Evolutionary conservation across 306 rosid species (phyloP), one percentile per base, ranked within the genome.

Genomic region (Quercus robur): DNA sequence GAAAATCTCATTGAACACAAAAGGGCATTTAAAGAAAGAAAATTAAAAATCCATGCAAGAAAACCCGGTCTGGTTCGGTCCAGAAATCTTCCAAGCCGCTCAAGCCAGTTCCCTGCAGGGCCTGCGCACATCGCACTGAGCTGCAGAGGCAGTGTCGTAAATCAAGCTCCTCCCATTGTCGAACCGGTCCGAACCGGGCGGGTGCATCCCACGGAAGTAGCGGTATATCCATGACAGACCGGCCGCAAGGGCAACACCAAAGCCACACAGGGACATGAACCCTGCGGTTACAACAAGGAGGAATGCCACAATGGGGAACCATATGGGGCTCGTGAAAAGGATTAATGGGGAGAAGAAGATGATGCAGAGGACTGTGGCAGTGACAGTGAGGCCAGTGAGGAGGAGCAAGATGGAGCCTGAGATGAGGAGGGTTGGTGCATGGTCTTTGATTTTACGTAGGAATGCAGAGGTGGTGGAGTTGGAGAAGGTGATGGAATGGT

Each of bases 121-220:
- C 26, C 26, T 25, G 26, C 26, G 26, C 26, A 0, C 26, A 25
- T 25, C 31, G 31, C 31, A 3, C 31, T 30, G 31, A 30, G 31
- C 0, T 30, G 31, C 97, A 64, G 75, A 73, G 0, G 97, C 98
- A 1, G 99, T 93, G 73, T 89, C 92, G 55, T 87, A 91, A 71
- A 93, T 87, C 72, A 92, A 77, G 83, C 69, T 84, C 64, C 98
- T 81, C 0, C 96, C 97, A 20, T 86, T 81, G 54, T 93, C 92
- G 46, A 95, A 75, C 62, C 84, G 84, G 63, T 90, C 94, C 57
- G 96, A 86, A 41, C 98, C 99, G 11, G 97, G 89, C 3, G 98
- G 98, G 74, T 95, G 85, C 72, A 91, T 77, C 0, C 99, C 99
- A 44, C 78, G 56, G 46, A 83, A 82, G 86, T 95, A 95, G 38